phyloP scores from a whole-genome alignment of 805 yeast species.

The Yarrowia sp. region DNA sequence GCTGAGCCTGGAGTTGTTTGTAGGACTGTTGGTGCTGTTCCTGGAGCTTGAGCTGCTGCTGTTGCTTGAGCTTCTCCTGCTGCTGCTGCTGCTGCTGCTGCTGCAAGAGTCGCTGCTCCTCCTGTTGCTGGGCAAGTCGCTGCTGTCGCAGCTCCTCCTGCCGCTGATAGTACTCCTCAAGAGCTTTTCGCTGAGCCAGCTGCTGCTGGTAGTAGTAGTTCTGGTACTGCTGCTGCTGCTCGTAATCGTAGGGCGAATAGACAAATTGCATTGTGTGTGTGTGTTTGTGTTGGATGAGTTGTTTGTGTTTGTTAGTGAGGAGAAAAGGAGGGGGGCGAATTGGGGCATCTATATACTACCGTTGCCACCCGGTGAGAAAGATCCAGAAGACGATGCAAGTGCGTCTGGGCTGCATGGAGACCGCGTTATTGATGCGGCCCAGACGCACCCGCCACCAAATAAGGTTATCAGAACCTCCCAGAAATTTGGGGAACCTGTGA shows the following conservation, averaged over 20 bases:
- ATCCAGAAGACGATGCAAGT: conserved; percentile 5
- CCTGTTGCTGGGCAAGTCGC: neutral
- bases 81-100: neutral
- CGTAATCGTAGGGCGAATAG: conserved; percentile 27
- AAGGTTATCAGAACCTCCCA: conserved; percentile 23
- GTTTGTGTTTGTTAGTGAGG: neutral
- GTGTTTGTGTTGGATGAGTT: neutral
- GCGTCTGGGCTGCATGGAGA: neutral
- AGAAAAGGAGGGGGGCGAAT: neutral
- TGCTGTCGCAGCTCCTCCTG: conserved; percentile 3
- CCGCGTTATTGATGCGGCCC: neutral
- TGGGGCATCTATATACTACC: neutral
- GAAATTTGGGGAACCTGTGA: neutral
- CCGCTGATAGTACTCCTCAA: conserved; percentile 1
- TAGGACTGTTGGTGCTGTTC: neutral
- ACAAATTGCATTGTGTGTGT: conserved; percentile 19
- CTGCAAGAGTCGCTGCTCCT: neutral
- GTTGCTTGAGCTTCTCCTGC: too few species aligned
- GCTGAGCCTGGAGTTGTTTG: conserved; percentile 2
- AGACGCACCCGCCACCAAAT: conserved; percentile 17
- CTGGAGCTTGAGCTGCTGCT: neutral
- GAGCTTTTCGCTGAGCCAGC: conserved; percentile 13
- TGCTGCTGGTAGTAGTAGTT: neutral
- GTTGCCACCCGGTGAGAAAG: conserved; percentile 18
- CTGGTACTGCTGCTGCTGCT: conserved; percentile 22